Percentiles rank a stretch among this genome's conserved stretches.
Conservation (phyloP, 2,329 filamentous ascomycete species). For the Sporothrix sp. region DNA sequence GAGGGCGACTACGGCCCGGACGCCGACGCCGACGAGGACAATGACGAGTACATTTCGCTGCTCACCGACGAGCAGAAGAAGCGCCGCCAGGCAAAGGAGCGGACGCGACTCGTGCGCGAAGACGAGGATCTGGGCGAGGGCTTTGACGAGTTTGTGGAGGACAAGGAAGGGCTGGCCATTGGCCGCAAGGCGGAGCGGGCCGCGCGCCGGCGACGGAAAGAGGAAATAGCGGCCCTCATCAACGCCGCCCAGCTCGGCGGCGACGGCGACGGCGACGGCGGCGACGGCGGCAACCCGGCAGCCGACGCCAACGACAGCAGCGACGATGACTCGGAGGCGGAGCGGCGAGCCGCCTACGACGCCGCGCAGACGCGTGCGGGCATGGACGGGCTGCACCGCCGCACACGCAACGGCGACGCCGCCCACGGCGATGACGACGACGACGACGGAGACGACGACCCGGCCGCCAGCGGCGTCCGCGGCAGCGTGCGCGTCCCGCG, state of each 20-base stretch:
- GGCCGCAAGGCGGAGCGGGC: constrained; percentile 71
- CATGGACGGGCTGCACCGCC: constrained; percentile 60
- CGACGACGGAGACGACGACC: too few species aligned
- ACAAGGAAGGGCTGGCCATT: constrained; percentile 62
- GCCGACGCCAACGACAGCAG: constrained; percentile 53
- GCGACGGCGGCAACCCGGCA: constrained; percentile 35
- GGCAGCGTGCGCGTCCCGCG: constrained; percentile 39
- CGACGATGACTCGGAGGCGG: constrained; percentile 59
- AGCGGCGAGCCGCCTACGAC: constrained; percentile 74
- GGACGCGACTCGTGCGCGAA: constrained; percentile 68
- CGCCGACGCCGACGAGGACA: constrained; percentile 39
- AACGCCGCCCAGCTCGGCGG: constrained; percentile 62
- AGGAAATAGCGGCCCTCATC: constrained; percentile 77
- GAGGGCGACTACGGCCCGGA: constrained; percentile 57
- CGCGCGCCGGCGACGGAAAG: constrained; percentile 53
- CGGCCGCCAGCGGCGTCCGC: constrained; percentile 21
- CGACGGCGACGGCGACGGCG: constrained; percentile 37
- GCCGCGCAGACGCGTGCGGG: constrained; percentile 75
- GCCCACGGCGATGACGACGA: constrained; percentile 25
- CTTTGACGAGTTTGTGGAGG: constrained; percentile 84
- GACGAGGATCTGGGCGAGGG: constrained; percentile 91
- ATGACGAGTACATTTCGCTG: constrained; percentile 23
- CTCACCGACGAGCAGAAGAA: constrained; percentile 20
- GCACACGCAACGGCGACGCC: constrained; percentile 30
- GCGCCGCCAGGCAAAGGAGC: constrained; percentile 47